Percentiles rank a stretch among this genome's conserved stretches.
Conservation (phyloP, 2,329 filamentous ascomycete genomes). For the Cladobotryum protrusum region DNA sequence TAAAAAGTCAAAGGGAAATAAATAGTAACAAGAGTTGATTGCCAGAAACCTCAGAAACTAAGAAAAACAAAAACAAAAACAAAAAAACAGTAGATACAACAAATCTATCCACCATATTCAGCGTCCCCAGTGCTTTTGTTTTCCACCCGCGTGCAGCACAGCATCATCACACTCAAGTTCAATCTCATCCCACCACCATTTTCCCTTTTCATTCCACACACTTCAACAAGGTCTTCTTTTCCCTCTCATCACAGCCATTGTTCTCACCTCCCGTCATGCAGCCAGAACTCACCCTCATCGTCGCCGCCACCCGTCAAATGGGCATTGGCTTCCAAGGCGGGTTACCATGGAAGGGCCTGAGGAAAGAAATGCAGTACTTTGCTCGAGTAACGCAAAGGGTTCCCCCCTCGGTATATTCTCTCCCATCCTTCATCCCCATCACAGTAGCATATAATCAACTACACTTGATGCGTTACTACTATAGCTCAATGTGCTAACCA, state of each 20-base stretch:
- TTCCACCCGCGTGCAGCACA: too few relatives aligned
- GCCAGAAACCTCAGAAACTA: too few relatives aligned
- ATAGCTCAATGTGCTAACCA: too few relatives aligned
- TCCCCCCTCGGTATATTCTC: slow-evolving; percentile 32
- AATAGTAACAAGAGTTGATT: too few relatives aligned
- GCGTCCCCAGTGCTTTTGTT: too few relatives aligned
- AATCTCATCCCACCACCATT: neutral
- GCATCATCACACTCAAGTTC: too few relatives aligned
- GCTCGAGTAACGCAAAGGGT: slow-evolving; percentile 76
- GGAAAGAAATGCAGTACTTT: slow-evolving; percentile 93
- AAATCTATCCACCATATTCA: too few relatives aligned
- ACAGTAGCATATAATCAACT: neutral
- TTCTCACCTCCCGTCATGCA: slow-evolving; percentile 22
- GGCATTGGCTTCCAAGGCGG: slow-evolving; percentile 77
- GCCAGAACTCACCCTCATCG: slow-evolving; percentile 76
- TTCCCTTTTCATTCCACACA: too few relatives aligned
- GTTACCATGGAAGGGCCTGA: slow-evolving; percentile 84
- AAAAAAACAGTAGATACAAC: too few relatives aligned
- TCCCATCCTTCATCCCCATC: neutral
- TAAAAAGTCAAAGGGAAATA: too few relatives aligned
- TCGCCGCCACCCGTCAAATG: slow-evolving; percentile 84
- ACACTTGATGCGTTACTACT: neutral
- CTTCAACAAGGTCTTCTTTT: neutral
- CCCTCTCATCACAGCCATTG: neutral
- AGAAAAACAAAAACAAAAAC: too few relatives aligned